Conservation (phyloP, 805 yeast genomes). For the Candida berthetii region DNA sequence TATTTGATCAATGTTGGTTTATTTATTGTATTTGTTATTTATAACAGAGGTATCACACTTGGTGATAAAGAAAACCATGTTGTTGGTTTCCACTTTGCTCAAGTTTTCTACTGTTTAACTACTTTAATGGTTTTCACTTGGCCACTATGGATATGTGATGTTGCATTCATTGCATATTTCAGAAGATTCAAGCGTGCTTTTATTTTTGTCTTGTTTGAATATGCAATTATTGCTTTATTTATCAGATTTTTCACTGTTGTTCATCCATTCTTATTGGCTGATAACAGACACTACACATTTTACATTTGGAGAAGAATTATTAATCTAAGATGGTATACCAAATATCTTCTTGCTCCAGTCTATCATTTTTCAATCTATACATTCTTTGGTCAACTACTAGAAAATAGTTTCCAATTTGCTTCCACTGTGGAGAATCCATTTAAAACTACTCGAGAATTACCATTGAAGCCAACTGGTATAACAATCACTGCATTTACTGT, state of each 20-base stretch:
- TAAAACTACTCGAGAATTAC: constrained; percentile 26
- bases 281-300: constrained; percentile 90
- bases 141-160: constrained; percentile 64
- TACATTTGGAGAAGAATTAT: constrained; percentile 73
- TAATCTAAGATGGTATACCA: constrained; percentile 37
- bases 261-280: constrained; percentile 91
- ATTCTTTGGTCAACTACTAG: constrained; percentile 27
- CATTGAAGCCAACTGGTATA: constrained; percentile 35
- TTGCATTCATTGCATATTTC: constrained; percentile 33
- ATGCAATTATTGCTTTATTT: constrained; percentile 32
- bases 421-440: constrained; percentile 13
- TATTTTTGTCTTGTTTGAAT: constrained; percentile 22
- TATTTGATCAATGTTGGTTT: constrained; percentile 42
- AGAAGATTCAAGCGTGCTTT: constrained; percentile 21
- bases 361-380: constrained; percentile 56
- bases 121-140: constrained; percentile 60
- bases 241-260: constrained; percentile 61
- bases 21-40: constrained; percentile 51
- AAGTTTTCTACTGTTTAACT: constrained; percentile 69
- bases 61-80: constrained; percentile 90
- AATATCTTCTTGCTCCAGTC: constrained; percentile 50
- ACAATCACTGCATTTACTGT: constrained; percentile 44
- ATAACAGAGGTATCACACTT: constrained; percentile 80
- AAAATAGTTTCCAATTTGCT: constrained; percentile 27
- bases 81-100: constrained; percentile 67